phyloP scores from a whole-genome alignment of 371 early-diverging fungal species.

The Lichtheimia ornata region DNA sequence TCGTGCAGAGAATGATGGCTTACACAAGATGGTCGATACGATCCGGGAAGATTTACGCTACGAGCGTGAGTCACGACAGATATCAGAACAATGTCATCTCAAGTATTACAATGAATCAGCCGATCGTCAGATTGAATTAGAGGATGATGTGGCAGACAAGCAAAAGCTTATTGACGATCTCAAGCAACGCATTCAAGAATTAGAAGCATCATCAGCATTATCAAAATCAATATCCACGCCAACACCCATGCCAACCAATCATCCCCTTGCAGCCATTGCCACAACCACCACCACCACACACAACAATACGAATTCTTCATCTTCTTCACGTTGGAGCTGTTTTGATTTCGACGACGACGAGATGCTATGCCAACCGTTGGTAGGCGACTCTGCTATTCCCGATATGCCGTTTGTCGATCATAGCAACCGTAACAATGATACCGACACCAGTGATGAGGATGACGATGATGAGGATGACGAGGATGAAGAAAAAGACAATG shows the following conservation, averaged over 20 bases:
- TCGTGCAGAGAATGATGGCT: constrained; percentile 37
- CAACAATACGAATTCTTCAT: neutral
- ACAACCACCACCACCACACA: neutral
- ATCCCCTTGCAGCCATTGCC: neutral
- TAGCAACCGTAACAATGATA: constrained; percentile 10
- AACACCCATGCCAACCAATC: neutral
- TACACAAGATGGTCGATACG: constrained; percentile 32
- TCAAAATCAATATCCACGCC: neutral
- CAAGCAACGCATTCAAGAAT: constrained; percentile 26
- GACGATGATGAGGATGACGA: constrained; percentile 20
- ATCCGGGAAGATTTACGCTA: constrained; percentile 40
- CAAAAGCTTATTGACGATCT: constrained; percentile 32
- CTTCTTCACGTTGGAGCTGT: constrained; percentile 13
- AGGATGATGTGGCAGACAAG: constrained; percentile 29
- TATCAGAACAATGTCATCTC: constrained; percentile 40
- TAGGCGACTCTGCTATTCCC: constrained; percentile 11
- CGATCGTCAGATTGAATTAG: constrained; percentile 27
- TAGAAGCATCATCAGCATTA: constrained; percentile 11
- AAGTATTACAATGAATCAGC: constrained; percentile 32
- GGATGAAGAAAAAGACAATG: constrained; percentile 23
- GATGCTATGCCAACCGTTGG: constrained; percentile 12
- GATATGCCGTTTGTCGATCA: constrained; percentile 8
- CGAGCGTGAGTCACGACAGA: constrained; percentile 33
- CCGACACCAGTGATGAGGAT: constrained; percentile 16
- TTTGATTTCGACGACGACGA: constrained; percentile 18